Conservation (phyloP, 345 rosid genomes). For the Trapa bicornis region DNA sequence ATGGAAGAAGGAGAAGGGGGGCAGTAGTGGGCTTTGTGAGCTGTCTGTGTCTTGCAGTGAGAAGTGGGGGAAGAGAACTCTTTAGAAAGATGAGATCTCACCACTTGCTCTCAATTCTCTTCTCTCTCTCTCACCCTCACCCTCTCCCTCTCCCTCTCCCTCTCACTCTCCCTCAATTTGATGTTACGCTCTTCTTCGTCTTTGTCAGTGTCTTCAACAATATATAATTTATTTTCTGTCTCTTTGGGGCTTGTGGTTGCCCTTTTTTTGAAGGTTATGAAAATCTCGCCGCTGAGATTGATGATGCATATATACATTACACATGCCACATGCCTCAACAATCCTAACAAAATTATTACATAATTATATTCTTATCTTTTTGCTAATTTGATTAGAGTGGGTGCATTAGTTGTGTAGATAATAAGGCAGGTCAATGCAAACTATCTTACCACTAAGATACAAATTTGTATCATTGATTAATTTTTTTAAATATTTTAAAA, state of each 20-base stretch:
- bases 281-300: conserved; percentile 7
- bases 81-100: conserved; percentile 20
- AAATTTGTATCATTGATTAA: too few relatives aligned
- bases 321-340: too few relatives aligned
- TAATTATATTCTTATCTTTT: too few relatives aligned
- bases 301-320: too few relatives aligned
- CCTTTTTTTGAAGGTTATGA: conserved; percentile 18
- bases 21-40: background rate
- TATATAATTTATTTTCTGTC: background rate
- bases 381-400: too few relatives aligned
- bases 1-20: conserved; percentile 4
- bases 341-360: too few relatives aligned
- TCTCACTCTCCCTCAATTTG: conserved; percentile 7
- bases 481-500: too few relatives aligned
- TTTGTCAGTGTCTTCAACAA: background rate
- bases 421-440: too few relatives aligned
- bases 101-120: conserved; percentile 35
- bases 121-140: conserved; percentile 2
- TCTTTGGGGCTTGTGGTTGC: conserved; percentile 33
- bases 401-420: too few relatives aligned
- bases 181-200: conserved; percentile 8
- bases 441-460: too few relatives aligned
- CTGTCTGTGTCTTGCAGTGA: background rate
- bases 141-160: conserved; percentile 7
- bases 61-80: background rate